Base-by-base conservation (phyloP, 164 flowering plant genomes). In the Malania oleifera region DNA sequence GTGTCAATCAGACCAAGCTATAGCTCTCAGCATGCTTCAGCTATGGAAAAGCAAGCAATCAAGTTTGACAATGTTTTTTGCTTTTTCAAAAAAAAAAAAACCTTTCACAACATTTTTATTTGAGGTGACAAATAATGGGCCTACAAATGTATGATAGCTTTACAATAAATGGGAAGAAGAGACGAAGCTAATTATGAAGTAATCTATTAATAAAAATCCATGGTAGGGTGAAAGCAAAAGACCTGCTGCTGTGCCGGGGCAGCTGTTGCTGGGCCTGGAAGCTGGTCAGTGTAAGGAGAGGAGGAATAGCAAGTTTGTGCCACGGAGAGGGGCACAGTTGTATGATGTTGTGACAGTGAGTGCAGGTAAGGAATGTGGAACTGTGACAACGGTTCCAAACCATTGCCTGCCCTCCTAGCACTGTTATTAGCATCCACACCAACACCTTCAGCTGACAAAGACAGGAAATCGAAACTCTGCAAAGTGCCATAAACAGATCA, bases 241-340 rank as follows among this genome's bases (percentile, higher is more conserved):
- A 82, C 88, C 89, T 84, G 87, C 89, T 84, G 87, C 51, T 73
- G 80, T 13, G 68, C 56, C 31, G 72, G 57, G n/a, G n/a, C n/a
- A n/a, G n/a, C n/a, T 49, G 78, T 46, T 38, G 77, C 56, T 45
- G 69, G n/a, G n/a, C n/a, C 63, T 47, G 73, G 51, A 19, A 67
- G 57, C 64, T 63, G 74, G 48, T 74, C 75, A 10, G 68, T 56
- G 64, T 67, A 69, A 55, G 67, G 56, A 34, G 72, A 47, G 25
- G 80, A 62, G 14, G 73, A 52, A 52, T 66, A 70, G 22, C 59
- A 57, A 56, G 64, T 58, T 54, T 62, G 75, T 4, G 79, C 65
- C 43, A 72, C 52, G 35, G 73, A 54, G 57, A 60, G 70, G 29
- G 78, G 75, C 63, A 66, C 28, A 53, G 60, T 27, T 4, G 57